Conservation (phyloP, 2,329 filamentous ascomycete genomes). For the Dactylellina leptospora region DNA sequence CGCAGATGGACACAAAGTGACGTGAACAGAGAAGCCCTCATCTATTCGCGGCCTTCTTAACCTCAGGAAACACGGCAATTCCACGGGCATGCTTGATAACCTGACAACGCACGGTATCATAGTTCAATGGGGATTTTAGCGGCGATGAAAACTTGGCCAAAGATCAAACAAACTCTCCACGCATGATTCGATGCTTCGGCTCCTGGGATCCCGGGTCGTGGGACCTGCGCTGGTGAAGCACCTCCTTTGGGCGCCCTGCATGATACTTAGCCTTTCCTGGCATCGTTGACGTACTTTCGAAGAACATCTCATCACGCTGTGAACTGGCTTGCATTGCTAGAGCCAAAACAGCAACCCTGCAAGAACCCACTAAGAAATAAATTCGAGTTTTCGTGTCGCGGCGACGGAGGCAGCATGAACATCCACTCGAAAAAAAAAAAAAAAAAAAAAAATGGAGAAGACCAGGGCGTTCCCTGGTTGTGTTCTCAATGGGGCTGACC, state of each 20-base stretch:
- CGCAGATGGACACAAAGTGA: constrained; percentile 3
- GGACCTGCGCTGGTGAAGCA: constrained; percentile 52
- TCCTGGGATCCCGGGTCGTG: constrained; percentile 47
- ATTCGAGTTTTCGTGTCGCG: not conserved
- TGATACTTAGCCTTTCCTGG: constrained; percentile 35
- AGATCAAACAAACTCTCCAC: no score
- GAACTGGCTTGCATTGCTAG: constrained; percentile 51
- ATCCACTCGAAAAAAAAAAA: not conserved
- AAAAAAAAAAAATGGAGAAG: not conserved
- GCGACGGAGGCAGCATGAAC: not conserved
- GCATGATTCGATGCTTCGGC: constrained; percentile 38
- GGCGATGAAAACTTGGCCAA: no score
- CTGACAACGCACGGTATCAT: constrained; percentile 2
- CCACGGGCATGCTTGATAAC: no score
- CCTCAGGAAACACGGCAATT: no score
- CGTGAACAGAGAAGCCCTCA: not conserved
- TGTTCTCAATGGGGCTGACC: constrained; percentile 46
- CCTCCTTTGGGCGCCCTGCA: constrained; percentile 38
- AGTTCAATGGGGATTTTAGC: no score
- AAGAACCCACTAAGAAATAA: constrained; percentile 15
- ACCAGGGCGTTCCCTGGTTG: constrained; percentile 14
- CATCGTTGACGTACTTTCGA: constrained; percentile 48
- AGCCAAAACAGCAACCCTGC: constrained; percentile 44
- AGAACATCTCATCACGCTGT: constrained; percentile 53
- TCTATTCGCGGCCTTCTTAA: no score